Base-by-base conservation (phyloP, 2,329 filamentous ascomycete species). In the Fusarium sp. region DNA sequence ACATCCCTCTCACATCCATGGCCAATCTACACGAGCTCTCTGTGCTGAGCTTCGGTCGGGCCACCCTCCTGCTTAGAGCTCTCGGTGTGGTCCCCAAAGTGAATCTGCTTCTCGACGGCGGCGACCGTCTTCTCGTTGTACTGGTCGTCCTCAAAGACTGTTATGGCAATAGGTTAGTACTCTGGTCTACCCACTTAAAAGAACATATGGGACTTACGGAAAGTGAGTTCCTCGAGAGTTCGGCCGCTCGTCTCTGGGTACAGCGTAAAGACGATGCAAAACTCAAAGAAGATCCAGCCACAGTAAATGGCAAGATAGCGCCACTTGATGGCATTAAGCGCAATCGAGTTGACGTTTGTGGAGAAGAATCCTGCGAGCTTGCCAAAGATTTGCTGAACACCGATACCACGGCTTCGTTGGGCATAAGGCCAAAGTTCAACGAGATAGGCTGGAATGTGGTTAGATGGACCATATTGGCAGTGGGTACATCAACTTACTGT, bases 161-260 rank as follows among this genome's bases (percentile, higher is more conserved):
- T 55, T 3, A 27, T 55, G n/a, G 31, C 29, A 58, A 20, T 42
- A 20, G 5, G 35, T 79, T 69, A 78, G 72, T 16, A 33, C 20
- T 57, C 14, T 5, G 2, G 0, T 12, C 3, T 14, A 10, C 24
- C 24, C 24, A 24, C 3, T 4, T 6, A 6, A 42, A 24, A 33
- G 6, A 20, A n/a, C 7, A 1, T 9, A 11, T 11, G 3, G 10
- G 35, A 81, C 83, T 76, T 80, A 85, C 83, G 74, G 75, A 85
- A 84, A 2, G 82, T 74, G 53, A 85, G 77, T 59, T 96, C 94
- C 84, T 96, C 93, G 27, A 96, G 85, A 61, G 93, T 92, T 69
- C 94, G 73, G 20, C 75, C 94, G 70, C 92, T 92, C 0, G 94
- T 97, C 83, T 97, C 94, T 11, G 94, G 94, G 80, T 96, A 97